These are phyloP conservation scores for Torulaspora indica DNA, from an alignment of 805 yeast species.

Conservation along the genomic window DNA sequence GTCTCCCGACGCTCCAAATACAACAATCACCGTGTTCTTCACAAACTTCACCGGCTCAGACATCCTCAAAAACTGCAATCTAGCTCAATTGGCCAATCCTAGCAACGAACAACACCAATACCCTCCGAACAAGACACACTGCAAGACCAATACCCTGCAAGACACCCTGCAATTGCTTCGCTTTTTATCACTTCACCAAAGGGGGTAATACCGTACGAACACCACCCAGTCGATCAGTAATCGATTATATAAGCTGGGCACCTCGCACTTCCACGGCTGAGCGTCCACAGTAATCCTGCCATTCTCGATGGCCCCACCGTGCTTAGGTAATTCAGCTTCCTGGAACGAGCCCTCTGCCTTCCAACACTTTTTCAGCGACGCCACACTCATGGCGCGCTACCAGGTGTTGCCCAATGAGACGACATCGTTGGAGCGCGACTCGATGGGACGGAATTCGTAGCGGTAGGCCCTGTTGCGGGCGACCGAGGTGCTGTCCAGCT, in stretches of 20 bases:
- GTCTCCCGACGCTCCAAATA: slow-evolving; percentile 94
- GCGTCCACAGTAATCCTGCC: background rate
- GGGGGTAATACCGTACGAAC: slow-evolving; percentile 3
- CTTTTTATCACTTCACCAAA: slow-evolving; percentile 1
- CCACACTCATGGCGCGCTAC: slow-evolving; percentile 15
- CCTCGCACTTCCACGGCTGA: background rate
- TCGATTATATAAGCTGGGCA: background rate
- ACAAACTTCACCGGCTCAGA: slow-evolving; percentile 41
- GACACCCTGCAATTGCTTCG: background rate
- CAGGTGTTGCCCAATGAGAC: slow-evolving; percentile 28
- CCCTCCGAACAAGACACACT: too few species aligned
- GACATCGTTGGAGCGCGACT: slow-evolving; percentile 16
- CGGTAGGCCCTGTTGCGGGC: slow-evolving; percentile 9
- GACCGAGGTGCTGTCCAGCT: slow-evolving; percentile 2
- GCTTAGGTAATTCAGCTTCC: background rate
- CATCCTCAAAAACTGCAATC: background rate
- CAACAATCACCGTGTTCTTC: slow-evolving; percentile 66
- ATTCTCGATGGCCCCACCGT: background rate
- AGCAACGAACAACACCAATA: background rate
- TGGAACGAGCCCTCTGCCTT: background rate
- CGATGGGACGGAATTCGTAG: slow-evolving; percentile 23
- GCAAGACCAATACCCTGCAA: too few species aligned
- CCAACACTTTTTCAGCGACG: background rate
- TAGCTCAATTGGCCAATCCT: background rate
- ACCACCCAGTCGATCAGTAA: background rate